Base-by-base conservation (phyloP, 208 protist genomes). In the Trypanosoma congolense region DNA sequence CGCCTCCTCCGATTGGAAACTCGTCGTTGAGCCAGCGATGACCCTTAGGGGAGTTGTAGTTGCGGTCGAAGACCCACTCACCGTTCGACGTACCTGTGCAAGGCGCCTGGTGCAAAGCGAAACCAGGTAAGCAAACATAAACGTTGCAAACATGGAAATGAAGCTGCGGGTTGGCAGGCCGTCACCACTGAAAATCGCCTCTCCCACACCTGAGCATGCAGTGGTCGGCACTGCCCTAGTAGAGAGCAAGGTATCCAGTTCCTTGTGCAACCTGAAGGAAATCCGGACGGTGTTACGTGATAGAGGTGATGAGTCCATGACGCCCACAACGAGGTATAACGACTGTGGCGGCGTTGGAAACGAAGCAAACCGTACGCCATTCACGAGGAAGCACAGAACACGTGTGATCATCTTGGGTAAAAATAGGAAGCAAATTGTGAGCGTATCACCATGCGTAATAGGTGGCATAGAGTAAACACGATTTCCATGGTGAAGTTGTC, bases 401-500 rank as follows among this genome's bases (percentile, higher is more conserved):
- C 74, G 70, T 77, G 45, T 56, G 22, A 30, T 46, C 14, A 46
- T 53, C n/a, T 56, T 56, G 8, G 62, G 62, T 4, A 47, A 56
- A 30, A 63, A 51, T 40, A 56, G 65, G 50, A 83, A 85, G 35
- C 58, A 52, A 47, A 88, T 53, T 19, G 65, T 28, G 76, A 77
- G 26, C 55, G 51, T 21, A 79, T 68, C 44, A 66, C 62, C 45
- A 80, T 73, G 59, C 62, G 70, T 22, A 68, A 73, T 53, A 50
- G 70, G 64, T 56, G 71, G n/a, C 54, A 64, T 24, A 63, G 66
- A 24, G 77, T 65, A 1, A 22, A 49, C 14, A 25, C 35, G 38
- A 1, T 30, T 40, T 16, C 18, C 35, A 25, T 65, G 49, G 19
- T 53, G 52, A 24, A 73, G 22, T 35, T 3, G 52, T 28, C 66